These are phyloP conservation scores for Aspergillus glaucus DNA, from an alignment of 2,329 filamentous ascomycete genomes.

Conservation along the genomic window DNA sequence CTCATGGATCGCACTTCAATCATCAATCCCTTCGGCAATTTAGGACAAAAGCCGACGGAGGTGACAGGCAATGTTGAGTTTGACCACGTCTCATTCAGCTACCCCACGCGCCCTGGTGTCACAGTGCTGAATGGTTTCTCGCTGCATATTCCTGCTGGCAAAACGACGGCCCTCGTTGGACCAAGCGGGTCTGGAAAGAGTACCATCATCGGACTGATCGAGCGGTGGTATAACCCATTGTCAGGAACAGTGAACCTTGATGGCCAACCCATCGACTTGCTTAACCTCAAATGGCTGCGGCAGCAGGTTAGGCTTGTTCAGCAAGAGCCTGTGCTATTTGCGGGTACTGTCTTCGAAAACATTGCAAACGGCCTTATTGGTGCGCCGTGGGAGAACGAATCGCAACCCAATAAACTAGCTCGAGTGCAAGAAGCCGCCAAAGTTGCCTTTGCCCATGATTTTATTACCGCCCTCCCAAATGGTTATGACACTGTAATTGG, in stretches of 20 bases:
- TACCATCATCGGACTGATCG: slow-evolving; percentile 64
- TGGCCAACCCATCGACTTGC: slow-evolving; percentile 29
- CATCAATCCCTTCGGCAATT: background rate
- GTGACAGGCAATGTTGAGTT: slow-evolving; percentile 12
- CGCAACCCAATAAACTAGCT: slow-evolving; percentile 42
- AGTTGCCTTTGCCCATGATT: slow-evolving; percentile 45
- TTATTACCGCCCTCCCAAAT: slow-evolving; percentile 38
- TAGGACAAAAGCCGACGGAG: slow-evolving; percentile 51
- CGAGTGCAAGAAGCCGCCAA: slow-evolving; percentile 35
- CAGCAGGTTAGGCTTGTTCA: slow-evolving; percentile 19
- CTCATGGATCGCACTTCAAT: background rate
- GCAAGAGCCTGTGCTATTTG: slow-evolving; percentile 76
- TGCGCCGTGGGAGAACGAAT: slow-evolving; percentile 49
- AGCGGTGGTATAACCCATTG: slow-evolving; percentile 61
- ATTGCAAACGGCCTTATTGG: slow-evolving; percentile 54
- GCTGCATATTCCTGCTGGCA: slow-evolving; percentile 33
- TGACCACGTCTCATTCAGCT: slow-evolving; percentile 35
- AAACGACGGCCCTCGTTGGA: slow-evolving; percentile 60
- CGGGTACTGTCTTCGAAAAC: slow-evolving; percentile 74
- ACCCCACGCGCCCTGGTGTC: slow-evolving; percentile 37
- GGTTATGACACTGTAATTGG: slow-evolving; percentile 81
- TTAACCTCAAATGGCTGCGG: slow-evolving; percentile 24
- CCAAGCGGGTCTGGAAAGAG: slow-evolving; percentile 68
- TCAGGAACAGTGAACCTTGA: slow-evolving; percentile 33
- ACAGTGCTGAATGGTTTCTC: slow-evolving; percentile 30